Conservation (phyloP, 768 basidiomycete species). For the Hemileccinum impolitum region DNA sequence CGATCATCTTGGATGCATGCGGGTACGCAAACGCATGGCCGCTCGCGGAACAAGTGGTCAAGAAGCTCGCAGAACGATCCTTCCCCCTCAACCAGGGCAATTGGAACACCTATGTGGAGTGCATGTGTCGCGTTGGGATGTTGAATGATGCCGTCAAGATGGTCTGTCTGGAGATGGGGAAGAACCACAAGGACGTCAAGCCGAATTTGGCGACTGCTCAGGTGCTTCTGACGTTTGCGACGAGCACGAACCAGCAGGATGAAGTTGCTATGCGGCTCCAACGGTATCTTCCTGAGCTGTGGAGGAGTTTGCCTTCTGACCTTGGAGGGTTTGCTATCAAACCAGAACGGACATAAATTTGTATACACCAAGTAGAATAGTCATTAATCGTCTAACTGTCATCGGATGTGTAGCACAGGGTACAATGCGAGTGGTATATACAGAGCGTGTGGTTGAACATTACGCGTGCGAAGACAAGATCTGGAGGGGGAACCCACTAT, state of each 20-base stretch:
- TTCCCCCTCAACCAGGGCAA: slow-evolving; percentile 61
- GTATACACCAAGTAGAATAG: slow-evolving; percentile 7
- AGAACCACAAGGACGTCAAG: slow-evolving; percentile 37
- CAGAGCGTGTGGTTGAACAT: slow-evolving; percentile 67
- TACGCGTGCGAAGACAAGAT: slow-evolving; percentile 35
- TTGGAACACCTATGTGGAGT: slow-evolving; percentile 85
- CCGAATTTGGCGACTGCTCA: slow-evolving; percentile 49
- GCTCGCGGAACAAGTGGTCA: slow-evolving; percentile 53
- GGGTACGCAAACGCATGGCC: slow-evolving; percentile 53
- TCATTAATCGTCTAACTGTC: slow-evolving; percentile 15
- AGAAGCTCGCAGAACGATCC: slow-evolving; percentile 45
- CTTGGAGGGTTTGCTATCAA: slow-evolving; percentile 21
- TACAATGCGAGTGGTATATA: slow-evolving; percentile 31
- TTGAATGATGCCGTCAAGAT: slow-evolving; percentile 65
- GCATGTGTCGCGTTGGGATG: slow-evolving; percentile 68
- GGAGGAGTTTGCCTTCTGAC: slow-evolving; percentile 25
- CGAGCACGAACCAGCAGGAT: slow-evolving; percentile 37
- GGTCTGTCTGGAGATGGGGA: slow-evolving; percentile 64
- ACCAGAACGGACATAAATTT: slow-evolving; percentile 7
- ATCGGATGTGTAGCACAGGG: slow-evolving; percentile 13
- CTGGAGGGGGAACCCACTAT: slow-evolving; percentile 48
- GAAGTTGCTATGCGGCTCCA: slow-evolving; percentile 47
- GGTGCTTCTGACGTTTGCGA: slow-evolving; percentile 56
- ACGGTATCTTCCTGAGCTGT: slow-evolving; percentile 37
- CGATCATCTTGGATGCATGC: slow-evolving; percentile 84